Conservation (phyloP, 495 filamentous ascomycete species). For the Melanomma pulvis-pyrius region DNA sequence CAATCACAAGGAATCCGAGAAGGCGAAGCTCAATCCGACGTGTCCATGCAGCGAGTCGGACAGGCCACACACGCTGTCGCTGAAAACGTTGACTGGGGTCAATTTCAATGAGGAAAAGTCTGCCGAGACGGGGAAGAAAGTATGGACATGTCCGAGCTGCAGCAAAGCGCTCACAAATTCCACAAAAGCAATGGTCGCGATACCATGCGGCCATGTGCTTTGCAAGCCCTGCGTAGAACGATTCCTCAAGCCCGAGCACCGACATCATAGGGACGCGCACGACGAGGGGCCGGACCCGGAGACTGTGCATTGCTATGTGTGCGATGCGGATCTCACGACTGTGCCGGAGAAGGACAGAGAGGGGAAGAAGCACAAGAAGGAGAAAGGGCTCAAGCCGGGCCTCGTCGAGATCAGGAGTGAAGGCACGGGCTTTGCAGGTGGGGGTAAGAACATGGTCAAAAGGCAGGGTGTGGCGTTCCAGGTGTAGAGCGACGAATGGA, state of each 20-base stretch:
- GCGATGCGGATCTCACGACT: slow-evolving; percentile 73
- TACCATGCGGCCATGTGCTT: slow-evolving; percentile 91
- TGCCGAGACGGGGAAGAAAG: slow-evolving; percentile 52
- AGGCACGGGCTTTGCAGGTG: slow-evolving; percentile 89
- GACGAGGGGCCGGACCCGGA: slow-evolving; percentile 52
- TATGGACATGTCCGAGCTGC: slow-evolving; percentile 83
- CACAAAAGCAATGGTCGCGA: slow-evolving; percentile 81
- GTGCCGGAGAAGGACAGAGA: slow-evolving; percentile 53
- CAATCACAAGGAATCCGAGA: slow-evolving; percentile 51
- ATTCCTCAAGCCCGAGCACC: slow-evolving; percentile 67
- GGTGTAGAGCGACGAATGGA: slow-evolving; percentile 16
- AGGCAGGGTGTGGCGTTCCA: slow-evolving; percentile 83
- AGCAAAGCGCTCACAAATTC: slow-evolving; percentile 82
- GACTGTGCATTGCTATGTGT: slow-evolving; percentile 79
- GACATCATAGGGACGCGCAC: slow-evolving; percentile 58
- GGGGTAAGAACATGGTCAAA: slow-evolving; percentile 79
- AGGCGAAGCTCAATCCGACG: slow-evolving; percentile 69
- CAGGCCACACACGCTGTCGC: slow-evolving; percentile 73
- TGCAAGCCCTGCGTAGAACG: slow-evolving; percentile 86
- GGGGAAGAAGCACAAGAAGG: slow-evolving; percentile 53
- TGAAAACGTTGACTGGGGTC: slow-evolving; percentile 79
- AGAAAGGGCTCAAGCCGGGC: slow-evolving; percentile 67
- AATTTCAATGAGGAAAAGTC: slow-evolving; percentile 74
- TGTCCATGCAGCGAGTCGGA: slow-evolving; percentile 78
- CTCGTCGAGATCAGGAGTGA: slow-evolving; percentile 83